Evolutionary conservation across 1,139 yeast genomes (phyloP).

Genomic region (Chernovozyma aurita): DNA sequence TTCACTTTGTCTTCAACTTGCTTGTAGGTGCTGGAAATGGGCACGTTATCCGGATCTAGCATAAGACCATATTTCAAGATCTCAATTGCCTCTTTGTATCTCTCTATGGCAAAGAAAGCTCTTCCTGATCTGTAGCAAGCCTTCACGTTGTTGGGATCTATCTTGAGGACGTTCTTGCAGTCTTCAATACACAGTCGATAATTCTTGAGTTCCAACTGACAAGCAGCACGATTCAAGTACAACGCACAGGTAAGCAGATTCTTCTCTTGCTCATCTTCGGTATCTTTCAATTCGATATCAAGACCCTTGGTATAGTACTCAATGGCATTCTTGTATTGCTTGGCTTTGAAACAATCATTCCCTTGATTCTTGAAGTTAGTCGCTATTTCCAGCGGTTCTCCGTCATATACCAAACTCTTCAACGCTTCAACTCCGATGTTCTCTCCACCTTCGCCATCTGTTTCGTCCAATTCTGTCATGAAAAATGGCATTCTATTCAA

Average conservation of each 20-base stretch:
- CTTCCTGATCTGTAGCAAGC: constrained; percentile 83
- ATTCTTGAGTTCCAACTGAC: constrained; percentile 80
- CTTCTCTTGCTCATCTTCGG: constrained; percentile 15
- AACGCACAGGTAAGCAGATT: constrained; percentile 45
- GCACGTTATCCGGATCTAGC: constrained; percentile 54
- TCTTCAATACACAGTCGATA: constrained; percentile 85
- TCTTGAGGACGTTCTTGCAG: constrained; percentile 64
- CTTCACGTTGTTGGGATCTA: constrained; percentile 70
- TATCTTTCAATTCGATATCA: constrained; percentile 59
- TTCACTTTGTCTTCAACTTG: constrained; percentile 38
- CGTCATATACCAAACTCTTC: constrained; percentile 89
- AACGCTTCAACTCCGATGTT: constrained; percentile 80
- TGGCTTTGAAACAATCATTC: constrained; percentile 72
- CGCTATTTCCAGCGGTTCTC: constrained; percentile 91
- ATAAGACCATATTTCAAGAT: constrained; percentile 61
- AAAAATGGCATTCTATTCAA: constrained; percentile 86
- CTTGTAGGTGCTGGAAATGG: constrained; percentile 42
- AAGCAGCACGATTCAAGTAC: constrained; percentile 82
- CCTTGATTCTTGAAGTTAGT: constrained; percentile 90
- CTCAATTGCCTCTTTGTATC: constrained; percentile 67
- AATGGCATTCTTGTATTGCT: constrained; percentile 71
- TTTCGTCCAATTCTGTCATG: constrained; percentile 82
- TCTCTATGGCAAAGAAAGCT: constrained; percentile 68
- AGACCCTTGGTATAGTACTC: constrained; percentile 78
- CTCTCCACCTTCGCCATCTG: constrained; percentile 74